Conservation (phyloP, 495 filamentous ascomycete species). For the Hyaloscypha finlandica region DNA sequence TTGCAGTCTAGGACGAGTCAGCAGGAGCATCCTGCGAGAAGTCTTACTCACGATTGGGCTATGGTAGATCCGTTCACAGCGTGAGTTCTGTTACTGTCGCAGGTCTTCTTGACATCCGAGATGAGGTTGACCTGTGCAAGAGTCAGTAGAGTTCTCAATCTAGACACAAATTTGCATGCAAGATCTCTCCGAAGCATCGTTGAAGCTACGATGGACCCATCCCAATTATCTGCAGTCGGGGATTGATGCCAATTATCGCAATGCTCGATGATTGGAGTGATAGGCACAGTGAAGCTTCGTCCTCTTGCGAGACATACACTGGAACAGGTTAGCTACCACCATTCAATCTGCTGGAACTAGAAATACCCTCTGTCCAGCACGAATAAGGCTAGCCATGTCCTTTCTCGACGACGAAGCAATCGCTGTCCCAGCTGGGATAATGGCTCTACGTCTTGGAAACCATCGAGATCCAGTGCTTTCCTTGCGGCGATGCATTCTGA, state of each 20-base stretch:
- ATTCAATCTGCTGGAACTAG: neutral
- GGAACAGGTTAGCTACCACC: constrained; percentile 10
- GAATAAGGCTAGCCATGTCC: constrained; percentile 70
- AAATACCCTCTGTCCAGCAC: constrained; percentile 70
- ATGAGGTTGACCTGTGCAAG: constrained; percentile 58
- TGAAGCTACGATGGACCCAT: constrained; percentile 69
- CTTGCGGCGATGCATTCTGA: constrained; percentile 68
- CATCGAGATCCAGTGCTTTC: constrained; percentile 65
- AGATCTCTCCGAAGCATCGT: constrained; percentile 67
- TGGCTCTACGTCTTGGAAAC: constrained; percentile 65
- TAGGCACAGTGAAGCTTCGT: constrained; percentile 64
- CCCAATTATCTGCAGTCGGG: constrained; percentile 62
- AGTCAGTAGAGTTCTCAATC: constrained; percentile 11
- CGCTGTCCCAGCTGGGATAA: constrained; percentile 57
- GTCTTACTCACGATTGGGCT: constrained; percentile 52
- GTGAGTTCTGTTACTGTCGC: constrained; percentile 56
- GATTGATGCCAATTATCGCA: constrained; percentile 70
- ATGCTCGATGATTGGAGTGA: constrained; percentile 62
- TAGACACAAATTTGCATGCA: constrained; percentile 40
- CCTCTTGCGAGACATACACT: constrained; percentile 71
- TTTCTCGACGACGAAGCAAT: constrained; percentile 63
- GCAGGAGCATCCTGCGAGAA: neutral
- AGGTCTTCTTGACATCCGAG: constrained; percentile 58
- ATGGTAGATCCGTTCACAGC: constrained; percentile 52
- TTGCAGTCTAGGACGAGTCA: constrained; percentile 49